Percentiles rank a stretch among this genome's conserved stretches.
Evolutionary conservation across 768 basidiomycete genomes (phyloP).

Genomic region (Kwoniella botswanensis): DNA sequence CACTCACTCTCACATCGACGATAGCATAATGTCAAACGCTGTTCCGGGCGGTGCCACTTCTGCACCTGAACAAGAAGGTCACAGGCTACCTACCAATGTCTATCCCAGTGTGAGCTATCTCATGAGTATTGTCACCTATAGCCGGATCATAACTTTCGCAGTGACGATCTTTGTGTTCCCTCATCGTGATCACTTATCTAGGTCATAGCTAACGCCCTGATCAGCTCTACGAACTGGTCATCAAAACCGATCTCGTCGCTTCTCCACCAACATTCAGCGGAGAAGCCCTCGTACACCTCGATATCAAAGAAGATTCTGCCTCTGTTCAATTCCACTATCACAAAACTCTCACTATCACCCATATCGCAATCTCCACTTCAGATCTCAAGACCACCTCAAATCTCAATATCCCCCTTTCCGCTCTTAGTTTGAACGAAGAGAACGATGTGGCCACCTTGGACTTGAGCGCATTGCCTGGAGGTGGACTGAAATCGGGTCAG

Average conservation of each 20-base stretch:
- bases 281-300: constrained; percentile 45
- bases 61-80: constrained; percentile 14
- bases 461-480: constrained; percentile 69
- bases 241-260: constrained; percentile 71
- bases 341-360: constrained; percentile 73
- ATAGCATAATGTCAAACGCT: constrained; percentile 18
- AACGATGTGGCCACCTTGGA: constrained; percentile 70
- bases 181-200: too few relatives aligned
- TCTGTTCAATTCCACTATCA: constrained; percentile 75
- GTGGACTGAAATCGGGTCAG: constrained; percentile 62
- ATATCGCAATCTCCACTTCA: constrained; percentile 40
- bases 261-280: constrained; percentile 71
- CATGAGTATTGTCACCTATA: too few relatives aligned
- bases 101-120: constrained; percentile 26
- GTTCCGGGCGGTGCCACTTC: constrained; percentile 18
- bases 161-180: neutral
- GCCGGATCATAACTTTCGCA: too few relatives aligned
- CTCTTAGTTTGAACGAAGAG: constrained; percentile 65
- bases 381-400: constrained; percentile 48
- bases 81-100: constrained; percentile 30
- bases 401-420: constrained; percentile 44
- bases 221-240: constrained; percentile 57
- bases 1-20: constrained; percentile 16
- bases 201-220: too few relatives aligned
- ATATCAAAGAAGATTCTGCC: constrained; percentile 33